Conservation (phyloP, 1,284 basidiomycete genomes). For the Papiliotrema flavescens region DNA sequence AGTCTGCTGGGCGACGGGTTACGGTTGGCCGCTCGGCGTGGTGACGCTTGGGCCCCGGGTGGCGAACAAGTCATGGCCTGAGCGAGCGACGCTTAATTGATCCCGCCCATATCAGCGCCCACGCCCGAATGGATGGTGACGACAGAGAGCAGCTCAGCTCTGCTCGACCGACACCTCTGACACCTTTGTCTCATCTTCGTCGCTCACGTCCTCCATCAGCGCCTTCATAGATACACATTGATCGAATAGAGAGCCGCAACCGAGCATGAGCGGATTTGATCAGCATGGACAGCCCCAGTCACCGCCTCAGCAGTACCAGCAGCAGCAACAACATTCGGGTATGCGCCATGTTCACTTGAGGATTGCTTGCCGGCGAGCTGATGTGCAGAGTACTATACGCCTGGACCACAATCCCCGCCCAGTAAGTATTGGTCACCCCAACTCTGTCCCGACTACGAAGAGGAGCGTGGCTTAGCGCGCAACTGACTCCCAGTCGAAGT, state of each 20-base stretch:
- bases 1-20: no score
- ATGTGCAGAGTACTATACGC: conserved; percentile 17
- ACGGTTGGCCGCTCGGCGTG: no score
- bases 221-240: not conserved
- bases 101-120: not conserved
- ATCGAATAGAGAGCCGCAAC: not conserved
- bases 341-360: not conserved
- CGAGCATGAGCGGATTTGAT: not conserved
- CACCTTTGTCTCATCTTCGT: not conserved
- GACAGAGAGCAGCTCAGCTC: not conserved
- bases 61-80: no score
- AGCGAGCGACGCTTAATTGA: not conserved
- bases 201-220: not conserved
- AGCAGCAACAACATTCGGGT: conserved; percentile 1
- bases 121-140: no score
- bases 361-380: not conserved
- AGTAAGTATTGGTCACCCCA: conserved; percentile 17
- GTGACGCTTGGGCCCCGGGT: no score
- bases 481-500: conserved; percentile 32
- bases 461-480: not conserved
- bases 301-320: conserved; percentile 6
- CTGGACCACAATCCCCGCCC: conserved; percentile 32
- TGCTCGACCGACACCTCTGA: not conserved
- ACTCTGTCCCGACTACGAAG: no score
- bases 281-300: not conserved